Percentiles rank a stretch among this genome's conserved stretches.
These are phyloP conservation scores for Neurospora hispaniola DNA, from an alignment of 495 filamentous ascomycete species.

Conservation along the genomic window DNA sequence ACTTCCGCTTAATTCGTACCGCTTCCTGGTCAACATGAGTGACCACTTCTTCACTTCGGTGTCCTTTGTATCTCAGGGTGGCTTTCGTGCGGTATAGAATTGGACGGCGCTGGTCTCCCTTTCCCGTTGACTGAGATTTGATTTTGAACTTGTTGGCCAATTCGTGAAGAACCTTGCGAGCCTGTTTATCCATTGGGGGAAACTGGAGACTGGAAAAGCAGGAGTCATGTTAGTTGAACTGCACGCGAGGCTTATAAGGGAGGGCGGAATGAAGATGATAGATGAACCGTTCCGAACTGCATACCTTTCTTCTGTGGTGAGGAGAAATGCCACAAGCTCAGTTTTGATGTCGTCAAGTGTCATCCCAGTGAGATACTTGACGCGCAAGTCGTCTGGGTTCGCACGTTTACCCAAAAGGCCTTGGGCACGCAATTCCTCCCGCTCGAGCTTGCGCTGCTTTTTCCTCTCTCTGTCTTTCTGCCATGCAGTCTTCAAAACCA, in stretches of 20 bases:
- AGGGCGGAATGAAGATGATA: neutral
- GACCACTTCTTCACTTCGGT: slow-evolving; percentile 23
- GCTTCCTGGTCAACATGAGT: slow-evolving; percentile 30
- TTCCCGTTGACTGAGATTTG: slow-evolving; percentile 77
- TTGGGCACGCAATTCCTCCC: slow-evolving; percentile 65
- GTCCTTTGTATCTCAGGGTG: slow-evolving; percentile 45
- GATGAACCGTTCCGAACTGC: slow-evolving; percentile 6
- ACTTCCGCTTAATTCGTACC: slow-evolving; percentile 30
- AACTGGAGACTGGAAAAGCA: slow-evolving; percentile 49
- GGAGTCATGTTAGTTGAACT: slow-evolving; percentile 6
- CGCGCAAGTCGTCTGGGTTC: slow-evolving; percentile 52
- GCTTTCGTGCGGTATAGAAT: slow-evolving; percentile 62
- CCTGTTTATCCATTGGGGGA: slow-evolving; percentile 71
- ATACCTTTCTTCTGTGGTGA: slow-evolving; percentile 53
- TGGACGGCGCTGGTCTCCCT: slow-evolving; percentile 60
- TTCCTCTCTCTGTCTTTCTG: slow-evolving; percentile 76
- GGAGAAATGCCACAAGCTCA: slow-evolving; percentile 63
- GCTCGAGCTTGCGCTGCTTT: slow-evolving; percentile 61
- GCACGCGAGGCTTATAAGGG: neutral
- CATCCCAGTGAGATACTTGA: slow-evolving; percentile 67
- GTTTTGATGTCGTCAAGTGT: slow-evolving; percentile 55
- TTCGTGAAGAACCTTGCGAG: slow-evolving; percentile 67
- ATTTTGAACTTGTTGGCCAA: slow-evolving; percentile 59
- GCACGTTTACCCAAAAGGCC: slow-evolving; percentile 64
- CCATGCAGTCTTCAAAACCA: slow-evolving; percentile 51